phyloP scores from a whole-genome alignment of 805 yeast species.

The Monosporozyma yasuniensis region DNA sequence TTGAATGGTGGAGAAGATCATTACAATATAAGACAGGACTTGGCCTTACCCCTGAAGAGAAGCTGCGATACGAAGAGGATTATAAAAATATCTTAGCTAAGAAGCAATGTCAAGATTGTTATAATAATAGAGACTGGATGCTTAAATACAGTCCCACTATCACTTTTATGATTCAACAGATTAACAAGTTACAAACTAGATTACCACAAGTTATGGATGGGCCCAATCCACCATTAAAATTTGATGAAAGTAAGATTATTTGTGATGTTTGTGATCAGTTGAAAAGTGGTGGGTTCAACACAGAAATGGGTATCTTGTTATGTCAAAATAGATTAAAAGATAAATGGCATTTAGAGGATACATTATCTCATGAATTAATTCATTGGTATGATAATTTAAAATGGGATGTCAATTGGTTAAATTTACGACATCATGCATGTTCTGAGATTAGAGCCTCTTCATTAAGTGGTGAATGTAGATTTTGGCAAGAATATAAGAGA shows the following conservation, averaged over 20 bases:
- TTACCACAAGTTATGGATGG: conserved; percentile 5
- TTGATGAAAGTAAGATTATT: conserved; percentile 35
- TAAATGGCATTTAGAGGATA: conserved; percentile 81
- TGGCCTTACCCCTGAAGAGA: conserved; percentile 47
- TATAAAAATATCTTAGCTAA: conserved; percentile 23
- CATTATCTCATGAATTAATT: conserved; percentile 83
- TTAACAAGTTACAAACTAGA: conserved; percentile 43
- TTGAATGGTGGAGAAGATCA: conserved; percentile 77
- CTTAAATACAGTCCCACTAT: conserved; percentile 76
- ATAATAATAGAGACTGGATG: conserved; percentile 73
- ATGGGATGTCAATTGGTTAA: conserved; percentile 77
- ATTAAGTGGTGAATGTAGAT: conserved; percentile 89
- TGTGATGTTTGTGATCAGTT: conserved; percentile 81
- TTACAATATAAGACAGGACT: conserved; percentile 63
- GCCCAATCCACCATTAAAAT: conserved; percentile 3
- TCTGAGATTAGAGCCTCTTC: conserved; percentile 91
- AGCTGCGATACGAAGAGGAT: conserved; percentile 50
- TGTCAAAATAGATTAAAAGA: conserved; percentile 75
- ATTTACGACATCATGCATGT: conserved; percentile 91
- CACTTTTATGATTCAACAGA: conserved; percentile 76
- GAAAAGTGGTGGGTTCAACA: conserved; percentile 89
- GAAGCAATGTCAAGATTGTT: conserved; percentile 58
- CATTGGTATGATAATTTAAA: conserved; percentile 89
- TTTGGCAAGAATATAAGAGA: conserved; percentile 67
- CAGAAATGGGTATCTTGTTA: conserved; percentile 73